Evolutionary conservation across 805 yeast genomes (phyloP), one percentile per base, ranked within the genome.

Genomic region (Pichia paraexigua): DNA sequence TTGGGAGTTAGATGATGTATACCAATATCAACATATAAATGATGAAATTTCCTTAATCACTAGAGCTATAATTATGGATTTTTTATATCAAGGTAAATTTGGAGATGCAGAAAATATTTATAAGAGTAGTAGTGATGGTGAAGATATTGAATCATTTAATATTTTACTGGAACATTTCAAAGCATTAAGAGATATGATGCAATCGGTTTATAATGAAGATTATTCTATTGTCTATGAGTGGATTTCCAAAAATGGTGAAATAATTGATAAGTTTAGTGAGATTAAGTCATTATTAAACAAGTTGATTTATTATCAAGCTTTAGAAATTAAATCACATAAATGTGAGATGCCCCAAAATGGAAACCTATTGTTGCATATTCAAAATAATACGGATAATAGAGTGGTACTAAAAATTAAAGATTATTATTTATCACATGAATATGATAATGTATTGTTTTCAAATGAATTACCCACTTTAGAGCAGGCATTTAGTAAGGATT

Each of bases 51-150:
- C 47, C 21, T 41, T 45, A 20, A 32, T 54, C 10, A 63, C 61
- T 27, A 53, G 67, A 25, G 60, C 71, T 4, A 59, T 68, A 13
- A 56, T 63, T 8, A 60, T 66, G 62, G 70, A 68, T 53, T 52
- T 68, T 21, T 43, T 68, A 27, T 51, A 70, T 42, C 60, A 60
- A 18, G 71, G 70, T 0, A 57, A 63, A 18, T 64, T 67, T 50
- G 64, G 59, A 2, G 56, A 60, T 18, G 35, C 54, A 1, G 32
- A 18, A 9, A 21, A 20, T 3, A 11, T 43, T 12, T 18, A n/a
- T 18, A 11, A 27, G 7, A 20, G 11, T n/a, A 17, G 27, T 6
- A 17, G 15, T 10, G 25, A 22, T 15, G 27, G 25, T 15, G 27
- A 22, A 8, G 18, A 22, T n/a, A 46, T 32, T 4, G 21, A 24